These are phyloP conservation scores for Smittium culicis DNA, from an alignment of 371 early-diverging fungal genomes.

Conservation along the genomic window DNA sequence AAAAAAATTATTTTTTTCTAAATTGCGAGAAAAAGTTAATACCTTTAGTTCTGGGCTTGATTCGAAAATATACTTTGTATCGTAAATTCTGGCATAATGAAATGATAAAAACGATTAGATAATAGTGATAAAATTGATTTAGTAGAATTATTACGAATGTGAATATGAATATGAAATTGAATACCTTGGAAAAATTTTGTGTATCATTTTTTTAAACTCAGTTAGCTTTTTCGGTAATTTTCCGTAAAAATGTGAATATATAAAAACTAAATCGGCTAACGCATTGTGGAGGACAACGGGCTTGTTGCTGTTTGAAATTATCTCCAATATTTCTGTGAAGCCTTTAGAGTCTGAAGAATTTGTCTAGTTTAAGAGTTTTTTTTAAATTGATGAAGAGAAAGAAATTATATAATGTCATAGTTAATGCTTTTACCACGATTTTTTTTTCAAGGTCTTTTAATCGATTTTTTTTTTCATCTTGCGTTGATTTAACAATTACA, in stretches of 20 bases:
- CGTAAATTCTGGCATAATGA: constrained; percentile 53
- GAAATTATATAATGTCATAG: too few relatives aligned
- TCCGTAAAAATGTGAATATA: constrained; percentile 5
- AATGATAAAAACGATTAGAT: constrained; percentile 37
- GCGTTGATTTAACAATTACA: constrained; percentile 9
- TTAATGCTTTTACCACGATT: background rate
- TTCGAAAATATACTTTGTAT: constrained; percentile 63
- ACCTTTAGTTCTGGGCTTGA: constrained; percentile 39
- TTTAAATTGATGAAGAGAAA: too few relatives aligned
- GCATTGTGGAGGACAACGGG: background rate
- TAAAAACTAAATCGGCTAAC: background rate
- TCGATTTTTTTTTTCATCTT: background rate
- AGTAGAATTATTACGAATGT: constrained; percentile 53
- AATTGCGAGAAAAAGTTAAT: constrained; percentile 15
- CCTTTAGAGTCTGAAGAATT: background rate
- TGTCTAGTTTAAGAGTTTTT: background rate
- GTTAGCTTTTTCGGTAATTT: constrained; percentile 35
- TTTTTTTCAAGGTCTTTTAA: background rate
- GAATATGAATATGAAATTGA: constrained; percentile 50
- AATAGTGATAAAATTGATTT: constrained; percentile 46
- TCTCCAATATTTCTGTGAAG: background rate
- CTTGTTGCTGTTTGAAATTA: background rate
- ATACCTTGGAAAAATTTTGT: constrained; percentile 59
- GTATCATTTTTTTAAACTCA: constrained; percentile 27
- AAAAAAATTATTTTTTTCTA: constrained; percentile 18